Evolutionary conservation across 768 basidiomycete genomes (phyloP).

Genomic region (Leccinum barrowsii): DNA sequence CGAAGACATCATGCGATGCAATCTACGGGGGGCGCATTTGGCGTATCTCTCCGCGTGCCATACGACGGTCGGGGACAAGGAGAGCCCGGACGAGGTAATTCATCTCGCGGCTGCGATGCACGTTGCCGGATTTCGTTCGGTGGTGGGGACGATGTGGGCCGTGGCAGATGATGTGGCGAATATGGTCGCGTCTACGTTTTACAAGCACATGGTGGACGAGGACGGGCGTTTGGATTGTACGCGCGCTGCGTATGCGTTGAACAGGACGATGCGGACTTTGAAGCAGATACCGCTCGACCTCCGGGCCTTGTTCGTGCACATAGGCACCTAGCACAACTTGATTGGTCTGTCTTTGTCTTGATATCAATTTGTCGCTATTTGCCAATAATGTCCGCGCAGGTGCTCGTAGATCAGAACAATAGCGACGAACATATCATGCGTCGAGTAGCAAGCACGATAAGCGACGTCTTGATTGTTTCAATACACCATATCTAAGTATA

Average conservation of each 20-base stretch:
- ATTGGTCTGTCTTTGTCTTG: too few species aligned
- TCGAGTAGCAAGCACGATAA: too few species aligned
- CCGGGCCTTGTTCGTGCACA: conserved; percentile 11
- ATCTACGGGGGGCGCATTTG: conserved; percentile 5
- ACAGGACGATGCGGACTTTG: conserved; percentile 1
- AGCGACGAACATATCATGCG: too few species aligned
- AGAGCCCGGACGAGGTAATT: conserved; percentile 3
- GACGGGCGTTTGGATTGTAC: not conserved
- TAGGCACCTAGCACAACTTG: not conserved
- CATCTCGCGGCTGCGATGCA: conserved; percentile 25
- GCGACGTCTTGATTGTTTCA: too few species aligned
- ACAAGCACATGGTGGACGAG: conserved; percentile 5
- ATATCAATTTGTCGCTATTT: too few species aligned
- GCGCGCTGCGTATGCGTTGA: conserved; percentile 7
- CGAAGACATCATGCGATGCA: conserved; percentile 6
- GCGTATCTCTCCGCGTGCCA: conserved; percentile 24
- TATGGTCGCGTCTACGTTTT: not conserved
- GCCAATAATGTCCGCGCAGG: too few species aligned
- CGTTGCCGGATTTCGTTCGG: conserved; percentile 12
- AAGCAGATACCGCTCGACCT: conserved; percentile 5
- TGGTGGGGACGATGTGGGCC: not conserved
- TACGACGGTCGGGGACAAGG: conserved; percentile 18
- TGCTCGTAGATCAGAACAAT: too few species aligned
- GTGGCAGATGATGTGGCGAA: not conserved
- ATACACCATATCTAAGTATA: too few species aligned